These are phyloP conservation scores for Candida wancherniae DNA, from an alignment of 805 yeast genomes.

Conservation along the genomic window DNA sequence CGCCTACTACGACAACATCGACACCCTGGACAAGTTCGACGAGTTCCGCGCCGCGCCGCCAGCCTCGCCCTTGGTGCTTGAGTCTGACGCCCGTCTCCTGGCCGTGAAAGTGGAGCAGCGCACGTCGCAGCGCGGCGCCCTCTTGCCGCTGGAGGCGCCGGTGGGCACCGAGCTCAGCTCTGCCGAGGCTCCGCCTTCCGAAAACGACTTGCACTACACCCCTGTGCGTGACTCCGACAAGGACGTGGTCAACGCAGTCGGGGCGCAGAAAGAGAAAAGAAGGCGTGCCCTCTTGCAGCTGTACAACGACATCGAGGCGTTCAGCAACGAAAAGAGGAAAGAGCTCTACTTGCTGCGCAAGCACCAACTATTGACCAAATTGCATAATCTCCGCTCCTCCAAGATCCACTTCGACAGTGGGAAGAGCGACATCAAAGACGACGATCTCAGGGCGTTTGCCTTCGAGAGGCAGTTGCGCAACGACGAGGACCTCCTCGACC, in stretches of 20 bases:
- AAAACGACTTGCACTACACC: not conserved
- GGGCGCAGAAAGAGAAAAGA: constrained; percentile 21
- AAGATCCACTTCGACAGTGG: constrained; percentile 20
- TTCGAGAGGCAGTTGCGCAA: constrained; percentile 19
- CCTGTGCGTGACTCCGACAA: constrained; percentile 1
- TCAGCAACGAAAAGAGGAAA: constrained; percentile 14
- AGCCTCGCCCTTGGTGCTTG: constrained; percentile 4
- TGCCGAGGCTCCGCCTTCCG: too few relatives aligned
- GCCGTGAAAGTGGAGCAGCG: constrained; percentile 2
- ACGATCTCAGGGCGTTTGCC: constrained; percentile 22
- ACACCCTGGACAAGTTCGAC: constrained; percentile 20
- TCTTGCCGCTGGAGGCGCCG: too few relatives aligned
- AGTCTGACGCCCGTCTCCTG: constrained; percentile 2
- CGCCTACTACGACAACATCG: constrained; percentile 24
- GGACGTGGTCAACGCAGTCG: constrained; percentile 17
- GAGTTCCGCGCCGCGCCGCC: constrained; percentile 10
- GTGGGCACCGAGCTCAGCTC: too few relatives aligned
- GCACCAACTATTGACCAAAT: constrained; percentile 21
- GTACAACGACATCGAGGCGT: constrained; percentile 17
- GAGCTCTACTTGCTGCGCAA: constrained; percentile 21
- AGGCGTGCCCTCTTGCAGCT: constrained; percentile 18
- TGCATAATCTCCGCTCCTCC: constrained; percentile 24
- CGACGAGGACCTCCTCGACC: constrained; percentile 31
- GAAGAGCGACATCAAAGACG: constrained; percentile 19
- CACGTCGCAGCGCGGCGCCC: constrained; percentile 1